These are phyloP conservation scores for Geosmithia putterillii DNA, from an alignment of 2,329 filamentous ascomycete genomes.

Conservation along the genomic window DNA sequence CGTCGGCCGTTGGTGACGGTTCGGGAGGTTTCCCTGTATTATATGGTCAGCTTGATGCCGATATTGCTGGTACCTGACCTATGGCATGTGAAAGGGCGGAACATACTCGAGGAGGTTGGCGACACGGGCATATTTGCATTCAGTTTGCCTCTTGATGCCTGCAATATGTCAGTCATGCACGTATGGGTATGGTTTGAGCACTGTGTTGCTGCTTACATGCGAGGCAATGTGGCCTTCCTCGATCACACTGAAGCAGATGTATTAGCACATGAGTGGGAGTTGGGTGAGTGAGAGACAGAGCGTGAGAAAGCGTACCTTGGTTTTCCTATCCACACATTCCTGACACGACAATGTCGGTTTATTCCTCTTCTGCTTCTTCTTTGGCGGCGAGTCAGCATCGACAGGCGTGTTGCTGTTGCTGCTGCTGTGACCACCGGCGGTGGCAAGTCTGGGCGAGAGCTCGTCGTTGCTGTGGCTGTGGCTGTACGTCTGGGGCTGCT, in stretches of 20 bases:
- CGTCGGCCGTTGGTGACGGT: constrained; percentile 38
- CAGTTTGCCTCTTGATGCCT: constrained; percentile 66
- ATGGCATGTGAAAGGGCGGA: neutral
- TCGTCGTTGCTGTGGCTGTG: constrained; percentile 6
- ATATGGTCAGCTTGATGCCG: constrained; percentile 4
- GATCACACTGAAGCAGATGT: constrained; percentile 49
- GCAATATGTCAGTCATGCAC: constrained; percentile 11
- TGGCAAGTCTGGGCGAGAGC: constrained; percentile 13
- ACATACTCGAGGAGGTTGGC: constrained; percentile 66
- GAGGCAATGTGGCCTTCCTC: constrained; percentile 56
- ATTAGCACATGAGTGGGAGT: too few relatives aligned
- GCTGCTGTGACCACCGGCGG: constrained; percentile 8
- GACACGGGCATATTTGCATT: constrained; percentile 63
- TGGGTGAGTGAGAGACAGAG: too few relatives aligned
- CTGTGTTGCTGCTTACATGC: constrained; percentile 35
- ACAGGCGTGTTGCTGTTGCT: neutral
- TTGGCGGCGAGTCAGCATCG: constrained; percentile 25
- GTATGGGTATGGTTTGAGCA: neutral
- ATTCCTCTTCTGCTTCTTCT: constrained; percentile 72
- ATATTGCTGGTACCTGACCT: neutral
- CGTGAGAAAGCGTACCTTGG: constrained; percentile 61
- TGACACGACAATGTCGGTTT: constrained; percentile 71
- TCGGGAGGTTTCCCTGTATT: constrained; percentile 41
- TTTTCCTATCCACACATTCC: constrained; percentile 73
- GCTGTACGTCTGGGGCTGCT: neutral